phyloP scores from a whole-genome alignment of 495 filamentous ascomycete genomes.

The Talaromyces stipitatus region DNA sequence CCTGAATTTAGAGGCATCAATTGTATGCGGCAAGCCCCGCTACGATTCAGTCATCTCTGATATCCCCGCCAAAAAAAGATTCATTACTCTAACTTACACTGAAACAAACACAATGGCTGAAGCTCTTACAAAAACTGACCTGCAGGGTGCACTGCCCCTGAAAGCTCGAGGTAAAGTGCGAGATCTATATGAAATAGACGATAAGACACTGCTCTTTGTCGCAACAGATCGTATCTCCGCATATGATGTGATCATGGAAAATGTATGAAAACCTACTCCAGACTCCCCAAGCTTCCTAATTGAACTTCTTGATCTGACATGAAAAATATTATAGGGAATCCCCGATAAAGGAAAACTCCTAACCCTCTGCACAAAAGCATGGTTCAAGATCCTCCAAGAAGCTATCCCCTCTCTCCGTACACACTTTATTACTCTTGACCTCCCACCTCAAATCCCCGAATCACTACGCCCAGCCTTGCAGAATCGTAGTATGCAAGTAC shows the following conservation, averaged over 20 bases:
- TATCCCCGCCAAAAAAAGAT: not conserved
- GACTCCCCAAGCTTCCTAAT: not conserved
- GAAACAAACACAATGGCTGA: slow-evolving; percentile 28
- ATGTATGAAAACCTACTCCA: slow-evolving; percentile 40
- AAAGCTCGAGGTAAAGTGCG: slow-evolving; percentile 71
- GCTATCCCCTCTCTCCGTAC: slow-evolving; percentile 60
- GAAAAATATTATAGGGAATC: slow-evolving; percentile 50
- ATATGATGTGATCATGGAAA: slow-evolving; percentile 86
- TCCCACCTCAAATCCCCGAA: slow-evolving; percentile 48
- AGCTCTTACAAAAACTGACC: slow-evolving; percentile 44
- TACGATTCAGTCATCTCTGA: not conserved
- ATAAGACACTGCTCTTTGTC: slow-evolving; percentile 75
- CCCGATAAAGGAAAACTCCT: slow-evolving; percentile 78
- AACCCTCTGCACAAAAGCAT: slow-evolving; percentile 74
- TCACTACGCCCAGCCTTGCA: slow-evolving; percentile 47
- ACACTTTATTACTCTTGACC: slow-evolving; percentile 66
- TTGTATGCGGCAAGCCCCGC: not conserved
- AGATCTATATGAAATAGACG: slow-evolving; percentile 70
- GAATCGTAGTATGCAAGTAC: slow-evolving; percentile 75
- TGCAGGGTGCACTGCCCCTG: slow-evolving; percentile 46
- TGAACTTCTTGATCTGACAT: not conserved
- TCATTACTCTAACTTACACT: not conserved
- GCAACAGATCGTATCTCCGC: slow-evolving; percentile 90
- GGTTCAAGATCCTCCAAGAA: slow-evolving; percentile 68
- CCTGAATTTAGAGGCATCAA: not conserved